Evolutionary conservation across 768 basidiomycete genomes (phyloP).

Genomic region (Russula foetens): DNA sequence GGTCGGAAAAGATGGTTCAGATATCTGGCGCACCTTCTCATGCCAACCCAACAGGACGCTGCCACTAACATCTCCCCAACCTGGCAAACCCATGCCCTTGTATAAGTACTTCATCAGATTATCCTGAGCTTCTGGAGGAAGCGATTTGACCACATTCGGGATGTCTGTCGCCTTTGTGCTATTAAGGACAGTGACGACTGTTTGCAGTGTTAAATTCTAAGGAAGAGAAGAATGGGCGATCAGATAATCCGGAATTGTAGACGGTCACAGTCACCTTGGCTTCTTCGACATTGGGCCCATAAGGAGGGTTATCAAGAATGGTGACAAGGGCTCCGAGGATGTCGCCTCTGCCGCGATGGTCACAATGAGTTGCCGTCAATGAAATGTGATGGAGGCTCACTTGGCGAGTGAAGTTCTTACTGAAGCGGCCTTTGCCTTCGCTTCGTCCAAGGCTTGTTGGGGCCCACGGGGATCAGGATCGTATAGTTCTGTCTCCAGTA

Average conservation of each 20-base stretch:
- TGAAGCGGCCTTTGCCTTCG: slow-evolving; percentile 62
- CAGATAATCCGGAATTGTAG: background rate
- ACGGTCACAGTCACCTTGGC: slow-evolving; percentile 74
- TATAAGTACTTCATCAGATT: slow-evolving; percentile 97
- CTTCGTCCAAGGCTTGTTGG: slow-evolving; percentile 61
- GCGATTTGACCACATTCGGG: slow-evolving; percentile 57
- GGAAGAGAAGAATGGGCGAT: background rate
- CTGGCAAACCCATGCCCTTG: slow-evolving; percentile 82
- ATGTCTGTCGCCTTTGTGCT: slow-evolving; percentile 90
- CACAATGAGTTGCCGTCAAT: background rate
- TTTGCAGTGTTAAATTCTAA: slow-evolving; percentile 72
- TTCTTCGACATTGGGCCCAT: slow-evolving; percentile 78
- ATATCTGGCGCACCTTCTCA: slow-evolving; percentile 67
- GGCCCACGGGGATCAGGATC: slow-evolving; percentile 79
- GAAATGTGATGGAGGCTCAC: slow-evolving; percentile 36
- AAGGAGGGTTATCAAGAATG: slow-evolving; percentile 77
- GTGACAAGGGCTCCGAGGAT: slow-evolving; percentile 60
- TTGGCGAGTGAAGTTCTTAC: slow-evolving; percentile 69
- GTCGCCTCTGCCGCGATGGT: slow-evolving; percentile 51
- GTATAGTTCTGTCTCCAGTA: slow-evolving; percentile 80
- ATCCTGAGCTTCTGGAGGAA: slow-evolving; percentile 74
- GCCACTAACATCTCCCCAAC: slow-evolving; percentile 53
- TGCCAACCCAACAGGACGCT: slow-evolving; percentile 84
- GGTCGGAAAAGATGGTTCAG: background rate
- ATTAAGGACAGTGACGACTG: slow-evolving; percentile 83